phyloP scores from a whole-genome alignment of 805 yeast species.

The Zygosaccharomyces siamensis region DNA sequence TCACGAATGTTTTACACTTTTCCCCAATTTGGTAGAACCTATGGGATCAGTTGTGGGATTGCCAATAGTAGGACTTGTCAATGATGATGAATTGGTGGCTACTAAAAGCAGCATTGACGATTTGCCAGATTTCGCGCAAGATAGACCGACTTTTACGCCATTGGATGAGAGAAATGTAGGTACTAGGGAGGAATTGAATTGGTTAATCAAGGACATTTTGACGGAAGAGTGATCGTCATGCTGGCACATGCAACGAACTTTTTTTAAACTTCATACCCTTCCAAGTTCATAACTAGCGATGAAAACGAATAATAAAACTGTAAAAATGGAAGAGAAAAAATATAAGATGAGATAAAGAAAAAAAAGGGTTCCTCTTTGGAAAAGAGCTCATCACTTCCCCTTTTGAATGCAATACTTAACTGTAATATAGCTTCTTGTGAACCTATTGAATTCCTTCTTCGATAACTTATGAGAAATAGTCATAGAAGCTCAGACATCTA shows the following conservation, averaged over 20 bases:
- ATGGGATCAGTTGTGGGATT: slow-evolving; percentile 55
- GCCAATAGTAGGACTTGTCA: slow-evolving; percentile 45
- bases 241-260: slow-evolving; percentile 3
- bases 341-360: too few species aligned
- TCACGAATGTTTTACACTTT: slow-evolving; percentile 55
- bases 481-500: neutral
- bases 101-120: slow-evolving; percentile 34
- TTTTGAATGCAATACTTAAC: slow-evolving; percentile 2
- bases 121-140: slow-evolving; percentile 29
- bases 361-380: too few species aligned
- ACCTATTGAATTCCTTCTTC: slow-evolving; percentile 12
- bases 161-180: slow-evolving; percentile 44
- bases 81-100: slow-evolving; percentile 46
- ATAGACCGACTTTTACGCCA: slow-evolving; percentile 33
- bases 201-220: slow-evolving; percentile 67
- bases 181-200: slow-evolving; percentile 61
- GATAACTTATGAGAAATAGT: neutral
- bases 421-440: slow-evolving; percentile 32
- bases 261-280: neutral
- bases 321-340: too few species aligned
- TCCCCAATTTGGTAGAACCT: slow-evolving; percentile 66
- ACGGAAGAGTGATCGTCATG: slow-evolving; percentile 30
- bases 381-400: too few species aligned
- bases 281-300: neutral
- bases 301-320: neutral